A percentile compares a stretch with the other conserved stretches of the same genome.
phyloP scores from a whole-genome alignment of 148 eudicot species.

The Fagopyrum homotropicum region DNA sequence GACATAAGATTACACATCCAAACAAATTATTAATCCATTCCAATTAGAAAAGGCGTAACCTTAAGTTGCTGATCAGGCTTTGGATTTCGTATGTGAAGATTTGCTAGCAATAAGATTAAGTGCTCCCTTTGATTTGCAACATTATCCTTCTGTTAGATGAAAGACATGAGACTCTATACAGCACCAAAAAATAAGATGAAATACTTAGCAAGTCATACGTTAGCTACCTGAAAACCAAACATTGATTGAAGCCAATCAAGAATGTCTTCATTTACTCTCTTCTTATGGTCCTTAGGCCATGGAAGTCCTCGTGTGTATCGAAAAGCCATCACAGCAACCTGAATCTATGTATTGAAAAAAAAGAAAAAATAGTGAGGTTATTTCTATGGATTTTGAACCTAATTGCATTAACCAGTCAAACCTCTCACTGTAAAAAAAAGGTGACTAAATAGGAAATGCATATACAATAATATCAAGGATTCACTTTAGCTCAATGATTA shows the following conservation, averaged over 20 bases:
- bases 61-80: conserved; percentile 51
- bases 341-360: conserved; percentile 28
- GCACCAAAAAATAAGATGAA: not conserved
- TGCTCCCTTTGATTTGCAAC: conserved; percentile 61
- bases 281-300: conserved; percentile 51
- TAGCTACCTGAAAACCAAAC: conserved; percentile 62
- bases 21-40: not conserved
- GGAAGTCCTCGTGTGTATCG: conserved; percentile 59
- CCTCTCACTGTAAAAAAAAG: no score
- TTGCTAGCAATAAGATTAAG: conserved; percentile 50
- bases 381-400: not conserved
- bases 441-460: not conserved
- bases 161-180: conserved; percentile 9
- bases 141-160: conserved; percentile 44
- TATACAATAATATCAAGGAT: not conserved
- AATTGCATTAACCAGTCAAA: not conserved
- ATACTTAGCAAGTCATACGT: not conserved
- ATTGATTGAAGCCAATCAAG: conserved; percentile 57
- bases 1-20: not conserved
- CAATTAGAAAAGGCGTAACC: conserved; percentile 19
- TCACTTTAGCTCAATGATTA: not conserved
- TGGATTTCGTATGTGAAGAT: conserved; percentile 54
- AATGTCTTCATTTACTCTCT: conserved; percentile 49
- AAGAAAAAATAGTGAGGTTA: not conserved
- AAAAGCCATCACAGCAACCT: conserved; percentile 53